A percentile compares a stretch with the other conserved stretches of the same genome.
phyloP scores from a whole-genome alignment of 1,284 basidiomycete genomes.

The Inonotus obliquus region DNA sequence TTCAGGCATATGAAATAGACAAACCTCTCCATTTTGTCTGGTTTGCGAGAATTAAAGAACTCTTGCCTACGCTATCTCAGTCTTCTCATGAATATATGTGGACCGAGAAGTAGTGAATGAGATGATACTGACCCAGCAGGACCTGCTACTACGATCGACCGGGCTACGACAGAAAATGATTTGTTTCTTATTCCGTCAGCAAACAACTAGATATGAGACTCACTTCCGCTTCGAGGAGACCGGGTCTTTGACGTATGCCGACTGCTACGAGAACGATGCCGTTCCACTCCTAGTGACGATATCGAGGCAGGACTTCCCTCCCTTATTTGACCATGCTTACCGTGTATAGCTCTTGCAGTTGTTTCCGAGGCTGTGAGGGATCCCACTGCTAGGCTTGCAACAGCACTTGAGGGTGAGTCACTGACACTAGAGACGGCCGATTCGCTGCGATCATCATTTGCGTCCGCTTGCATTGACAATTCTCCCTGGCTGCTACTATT shows the following conservation, averaged over 20 bases:
- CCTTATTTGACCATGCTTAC: not conserved
- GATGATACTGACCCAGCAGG: slow-evolving; percentile 48
- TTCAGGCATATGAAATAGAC: slow-evolving; percentile 20
- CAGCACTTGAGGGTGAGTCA: slow-evolving; percentile 25
- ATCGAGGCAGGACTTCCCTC: not conserved
- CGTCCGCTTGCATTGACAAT: slow-evolving; percentile 17
- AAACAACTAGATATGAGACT: not conserved
- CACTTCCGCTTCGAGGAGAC: slow-evolving; percentile 4
- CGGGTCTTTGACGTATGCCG: slow-evolving; percentile 7
- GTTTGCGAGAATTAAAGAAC: slow-evolving; percentile 59
- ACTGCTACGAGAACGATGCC: slow-evolving; percentile 5
- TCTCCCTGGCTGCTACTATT: slow-evolving; percentile 29
- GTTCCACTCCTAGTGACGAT: not conserved
- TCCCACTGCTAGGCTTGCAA: slow-evolving; percentile 1
- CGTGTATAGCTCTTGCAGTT: not conserved
- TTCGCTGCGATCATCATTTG: slow-evolving; percentile 40
- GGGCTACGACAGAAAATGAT: slow-evolving; percentile 30
- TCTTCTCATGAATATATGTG: not conserved
- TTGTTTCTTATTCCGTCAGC: not conserved
- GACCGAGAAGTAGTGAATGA: not conserved
- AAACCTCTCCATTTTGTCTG: slow-evolving; percentile 67
- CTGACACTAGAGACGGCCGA: slow-evolving; percentile 40
- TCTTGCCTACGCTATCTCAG: slow-evolving; percentile 56
- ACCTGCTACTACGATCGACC: slow-evolving; percentile 58
- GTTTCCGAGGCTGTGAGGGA: not conserved